phyloP scores from a whole-genome alignment of 495 filamentous ascomycete species.

The Echria macrotheca region DNA sequence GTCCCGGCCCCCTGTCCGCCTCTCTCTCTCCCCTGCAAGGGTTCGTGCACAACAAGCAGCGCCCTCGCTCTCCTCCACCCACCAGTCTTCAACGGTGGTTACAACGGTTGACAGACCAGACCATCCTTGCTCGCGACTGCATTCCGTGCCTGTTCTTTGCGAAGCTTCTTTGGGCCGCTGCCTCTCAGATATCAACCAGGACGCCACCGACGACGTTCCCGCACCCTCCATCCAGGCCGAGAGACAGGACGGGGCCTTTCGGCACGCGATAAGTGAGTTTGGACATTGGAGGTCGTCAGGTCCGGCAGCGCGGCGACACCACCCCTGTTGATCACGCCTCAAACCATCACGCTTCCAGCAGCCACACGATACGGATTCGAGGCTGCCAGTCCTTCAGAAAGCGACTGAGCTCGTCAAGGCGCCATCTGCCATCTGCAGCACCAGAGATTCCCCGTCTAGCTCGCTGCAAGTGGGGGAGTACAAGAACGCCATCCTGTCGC shows the following conservation, averaged over 20 bases:
- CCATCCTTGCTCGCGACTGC: conserved; percentile 17
- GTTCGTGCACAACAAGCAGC: conserved; percentile 7
- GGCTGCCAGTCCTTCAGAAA: conserved; percentile 8
- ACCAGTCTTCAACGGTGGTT: too few species aligned
- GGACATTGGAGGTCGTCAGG: too few species aligned
- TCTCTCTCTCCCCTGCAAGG: conserved; percentile 13
- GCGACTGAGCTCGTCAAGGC: conserved; percentile 8
- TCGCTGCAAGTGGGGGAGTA: conserved; percentile 13
- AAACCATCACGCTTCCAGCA: background rate
- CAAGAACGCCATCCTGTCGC: conserved; percentile 7
- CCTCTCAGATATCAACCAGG: too few species aligned
- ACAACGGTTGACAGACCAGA: conserved; percentile 21
- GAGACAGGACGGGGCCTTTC: too few species aligned
- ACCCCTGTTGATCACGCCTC: conserved; percentile 11
- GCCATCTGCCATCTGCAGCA: conserved; percentile 6
- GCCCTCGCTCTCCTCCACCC: conserved; percentile 9
- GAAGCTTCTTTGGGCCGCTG: conserved; percentile 5
- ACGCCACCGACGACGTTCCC: too few species aligned
- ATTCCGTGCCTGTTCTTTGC: conserved; percentile 10
- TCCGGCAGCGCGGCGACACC: too few species aligned
- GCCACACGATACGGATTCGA: conserved; percentile 10
- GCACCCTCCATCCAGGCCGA: too few species aligned
- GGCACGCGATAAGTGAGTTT: too few species aligned
- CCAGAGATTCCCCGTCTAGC: background rate
- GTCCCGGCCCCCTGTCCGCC: conserved; percentile 4